Evolutionary conservation across 2,329 filamentous ascomycete species (phyloP), one percentile per base, ranked within the genome.

Genomic region (Botrytis hyacinthi): DNA sequence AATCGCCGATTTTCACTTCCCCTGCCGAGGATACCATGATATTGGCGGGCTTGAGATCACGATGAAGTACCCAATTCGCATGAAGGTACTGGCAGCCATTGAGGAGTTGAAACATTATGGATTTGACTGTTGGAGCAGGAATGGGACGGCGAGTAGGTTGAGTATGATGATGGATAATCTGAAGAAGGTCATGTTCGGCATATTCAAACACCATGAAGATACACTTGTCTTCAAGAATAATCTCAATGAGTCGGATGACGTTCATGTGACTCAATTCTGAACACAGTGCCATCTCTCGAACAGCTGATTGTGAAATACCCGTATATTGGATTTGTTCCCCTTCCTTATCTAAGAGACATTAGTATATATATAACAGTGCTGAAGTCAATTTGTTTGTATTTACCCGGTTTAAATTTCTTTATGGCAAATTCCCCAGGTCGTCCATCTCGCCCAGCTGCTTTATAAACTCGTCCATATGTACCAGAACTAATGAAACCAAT

Each of bases 151-250:
- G 88, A 42, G 94, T 91, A 73, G 95, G 92, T 81, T 97, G 92
- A 1, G 82, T 97, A 83, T 99, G 96, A 81, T 98, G 95, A 81
- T 99, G 96, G 78, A 99, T 98, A 81, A 99, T 98, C 82, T 99
- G 96, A 7, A 99, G 86, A 54, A 99, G 85, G 82, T 99, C 96
- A 82, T 99, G 96, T 83, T 99, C 96, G 77, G 96, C 96, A 82
- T 97, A 99, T 82, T 98, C 96, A 79, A 99, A 98, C 2, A 99
- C 95, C 92, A 99, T 99, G 84, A 95, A 99, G 82, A 99, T 98
- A 84, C 95, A 98, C 85, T 98, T 98, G 83, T 97, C 95, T 84
- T 99, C 95, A 4, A 99, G 87, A 79, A 99, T 97, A 79, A 97
- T 98, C 83, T 99, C 96, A 75, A 95, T 90, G 1, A 98, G 89